Evolutionary conservation across 2,329 filamentous ascomycete genomes (phyloP).

Genomic region (Myriosclerotinia scirpicola): DNA sequence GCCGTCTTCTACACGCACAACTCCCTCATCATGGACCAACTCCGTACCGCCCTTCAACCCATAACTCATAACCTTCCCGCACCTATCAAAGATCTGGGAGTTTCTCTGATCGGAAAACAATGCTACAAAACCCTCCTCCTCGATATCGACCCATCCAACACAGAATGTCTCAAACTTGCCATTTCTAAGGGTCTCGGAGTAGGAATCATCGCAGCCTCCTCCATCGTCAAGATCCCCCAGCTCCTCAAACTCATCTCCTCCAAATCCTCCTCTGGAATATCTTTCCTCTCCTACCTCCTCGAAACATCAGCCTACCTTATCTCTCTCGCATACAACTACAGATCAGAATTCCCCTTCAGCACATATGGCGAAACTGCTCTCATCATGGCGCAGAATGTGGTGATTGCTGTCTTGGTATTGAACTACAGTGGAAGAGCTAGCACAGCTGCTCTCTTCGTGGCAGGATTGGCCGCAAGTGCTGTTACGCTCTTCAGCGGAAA

Average conservation of each 20-base stretch:
- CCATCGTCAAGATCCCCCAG: conserved; percentile 95
- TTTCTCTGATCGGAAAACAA: conserved; percentile 74
- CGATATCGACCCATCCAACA: conserved; percentile 75
- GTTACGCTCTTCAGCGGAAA: conserved; percentile 70
- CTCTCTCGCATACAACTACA: conserved; percentile 86
- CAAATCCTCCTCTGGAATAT: conserved; percentile 78
- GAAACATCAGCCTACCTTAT: conserved; percentile 89
- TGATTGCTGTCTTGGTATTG: conserved; percentile 83
- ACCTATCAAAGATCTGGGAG: conserved; percentile 71
- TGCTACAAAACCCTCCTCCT: conserved; percentile 88
- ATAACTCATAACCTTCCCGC: conserved; percentile 72
- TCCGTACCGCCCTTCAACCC: conserved; percentile 62
- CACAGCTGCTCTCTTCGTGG: conserved; percentile 75
- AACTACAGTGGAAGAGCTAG: conserved; percentile 71
- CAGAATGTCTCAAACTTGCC: conserved; percentile 81
- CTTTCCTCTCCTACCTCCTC: conserved; percentile 87
- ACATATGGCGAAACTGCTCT: conserved; percentile 94
- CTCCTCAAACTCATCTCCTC: conserved; percentile 87
- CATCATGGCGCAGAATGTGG: conserved; percentile 88
- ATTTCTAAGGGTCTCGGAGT: conserved; percentile 91
- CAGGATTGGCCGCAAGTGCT: conserved; percentile 66
- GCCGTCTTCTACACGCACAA: background rate
- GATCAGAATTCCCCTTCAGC: conserved; percentile 90
- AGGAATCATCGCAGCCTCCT: conserved; percentile 85
- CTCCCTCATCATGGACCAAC: conserved; percentile 53